Conservation (phyloP, 129 eudicot genomes). For the Artemisia argyi region DNA sequence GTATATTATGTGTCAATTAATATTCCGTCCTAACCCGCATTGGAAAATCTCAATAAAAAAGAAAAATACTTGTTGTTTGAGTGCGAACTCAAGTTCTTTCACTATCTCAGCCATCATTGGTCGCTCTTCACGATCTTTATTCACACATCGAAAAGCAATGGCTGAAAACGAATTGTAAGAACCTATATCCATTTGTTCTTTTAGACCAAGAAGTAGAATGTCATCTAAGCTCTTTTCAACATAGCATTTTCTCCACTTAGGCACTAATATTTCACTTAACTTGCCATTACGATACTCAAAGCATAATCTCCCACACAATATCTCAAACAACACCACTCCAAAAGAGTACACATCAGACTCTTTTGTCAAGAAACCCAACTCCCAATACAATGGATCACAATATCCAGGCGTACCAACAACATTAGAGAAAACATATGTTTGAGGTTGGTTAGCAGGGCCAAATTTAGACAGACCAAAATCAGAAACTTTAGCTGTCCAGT, state of each 20-base stretch:
- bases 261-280: background rate
- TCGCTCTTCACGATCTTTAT: background rate
- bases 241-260: background rate
- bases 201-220: background rate
- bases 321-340: background rate
- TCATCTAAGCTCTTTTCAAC: constrained; percentile 5
- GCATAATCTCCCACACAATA: background rate
- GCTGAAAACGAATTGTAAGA: background rate
- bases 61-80: background rate
- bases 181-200: constrained; percentile 2
- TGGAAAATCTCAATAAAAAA: too few species aligned
- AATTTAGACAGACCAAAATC: background rate
- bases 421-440: background rate
- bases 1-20: background rate
- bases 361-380: background rate
- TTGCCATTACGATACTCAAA: background rate
- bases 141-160: constrained; percentile 1
- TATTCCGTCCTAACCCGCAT: background rate
- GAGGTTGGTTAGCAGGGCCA: constrained; percentile 3
- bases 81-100: constrained; percentile 15
- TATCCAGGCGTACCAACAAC: background rate
- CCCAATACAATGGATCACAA: background rate
- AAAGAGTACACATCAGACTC: background rate
- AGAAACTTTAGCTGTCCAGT: background rate
- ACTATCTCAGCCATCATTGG: constrained; percentile 10